These are phyloP conservation scores for Lactarius hengduanensis DNA, from an alignment of 768 basidiomycete genomes.

Conservation along the genomic window DNA sequence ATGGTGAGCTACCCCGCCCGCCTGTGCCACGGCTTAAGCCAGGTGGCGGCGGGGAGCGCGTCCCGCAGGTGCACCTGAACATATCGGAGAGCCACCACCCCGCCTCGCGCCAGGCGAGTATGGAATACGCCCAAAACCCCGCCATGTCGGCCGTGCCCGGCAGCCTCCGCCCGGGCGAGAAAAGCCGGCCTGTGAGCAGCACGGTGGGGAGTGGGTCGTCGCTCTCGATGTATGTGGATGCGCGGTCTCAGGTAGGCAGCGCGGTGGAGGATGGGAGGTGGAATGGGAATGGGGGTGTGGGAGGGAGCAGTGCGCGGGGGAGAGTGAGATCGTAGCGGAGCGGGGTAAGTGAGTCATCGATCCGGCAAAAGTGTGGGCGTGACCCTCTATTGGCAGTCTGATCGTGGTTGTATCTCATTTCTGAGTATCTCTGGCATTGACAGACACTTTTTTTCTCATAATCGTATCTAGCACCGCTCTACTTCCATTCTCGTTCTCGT, in stretches of 20 bases:
- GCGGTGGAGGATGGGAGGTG: slow-evolving; percentile 19
- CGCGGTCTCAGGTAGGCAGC: slow-evolving; percentile 21
- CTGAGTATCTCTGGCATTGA: background rate
- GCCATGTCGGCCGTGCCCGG: slow-evolving; percentile 7
- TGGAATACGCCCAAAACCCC: slow-evolving; percentile 17
- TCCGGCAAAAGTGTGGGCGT: background rate
- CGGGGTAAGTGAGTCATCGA: background rate
- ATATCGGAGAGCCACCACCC: background rate
- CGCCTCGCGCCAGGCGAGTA: slow-evolving; percentile 25
- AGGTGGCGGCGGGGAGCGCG: slow-evolving; percentile 19
- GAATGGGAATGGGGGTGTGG: slow-evolving; percentile 5
- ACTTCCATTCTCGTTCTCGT: slow-evolving; percentile 1
- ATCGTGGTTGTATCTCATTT: slow-evolving; percentile 25
- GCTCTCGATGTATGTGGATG: slow-evolving; percentile 27
- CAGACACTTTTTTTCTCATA: slow-evolving; percentile 13
- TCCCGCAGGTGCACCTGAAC: slow-evolving; percentile 10
- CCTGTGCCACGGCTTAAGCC: slow-evolving; percentile 10
- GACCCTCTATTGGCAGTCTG: background rate
- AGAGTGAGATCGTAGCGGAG: slow-evolving; percentile 12
- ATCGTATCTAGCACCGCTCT: slow-evolving; percentile 18
- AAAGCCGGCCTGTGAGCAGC: slow-evolving; percentile 10
- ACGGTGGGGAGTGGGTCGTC: slow-evolving; percentile 23
- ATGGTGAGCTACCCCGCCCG: slow-evolving; percentile 17
- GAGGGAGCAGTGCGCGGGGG: slow-evolving; percentile 4
- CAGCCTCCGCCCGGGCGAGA: background rate